Conservation (phyloP, 345 rosid species). For the Eucalyptus camaldulensis region DNA sequence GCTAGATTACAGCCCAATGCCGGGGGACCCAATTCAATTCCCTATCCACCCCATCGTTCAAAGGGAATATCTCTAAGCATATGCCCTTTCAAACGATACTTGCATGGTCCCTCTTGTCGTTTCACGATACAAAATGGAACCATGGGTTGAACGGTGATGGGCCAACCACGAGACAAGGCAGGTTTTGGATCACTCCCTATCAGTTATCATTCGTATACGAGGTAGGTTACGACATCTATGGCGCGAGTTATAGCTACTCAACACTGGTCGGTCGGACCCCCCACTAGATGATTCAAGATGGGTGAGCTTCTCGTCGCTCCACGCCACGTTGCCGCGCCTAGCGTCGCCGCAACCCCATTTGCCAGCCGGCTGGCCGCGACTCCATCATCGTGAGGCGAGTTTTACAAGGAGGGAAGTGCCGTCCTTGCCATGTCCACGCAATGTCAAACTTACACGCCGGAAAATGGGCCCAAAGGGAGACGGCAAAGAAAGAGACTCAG, state of each 20-base stretch:
- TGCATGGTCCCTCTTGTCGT: background rate
- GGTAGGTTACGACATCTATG: background rate
- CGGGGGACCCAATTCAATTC: background rate
- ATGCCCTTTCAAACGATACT: background rate
- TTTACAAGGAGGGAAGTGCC: background rate
- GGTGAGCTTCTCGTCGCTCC: background rate
- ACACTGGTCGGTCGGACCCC: background rate
- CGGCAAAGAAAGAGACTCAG: background rate
- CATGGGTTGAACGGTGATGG: background rate
- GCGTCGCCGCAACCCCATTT: background rate
- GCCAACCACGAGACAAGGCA: background rate
- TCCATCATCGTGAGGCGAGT: background rate
- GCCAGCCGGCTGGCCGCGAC: background rate
- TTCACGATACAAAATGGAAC: background rate
- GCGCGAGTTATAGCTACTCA: background rate
- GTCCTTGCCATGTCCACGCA: background rate
- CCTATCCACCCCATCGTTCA: background rate
- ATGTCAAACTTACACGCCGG: background rate
- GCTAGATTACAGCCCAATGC: background rate
- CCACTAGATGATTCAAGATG: background rate
- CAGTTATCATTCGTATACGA: background rate
- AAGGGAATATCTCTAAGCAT: background rate
- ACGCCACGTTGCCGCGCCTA: background rate
- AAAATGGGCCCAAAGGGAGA: background rate
- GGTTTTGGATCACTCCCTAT: background rate